phyloP scores from a whole-genome alignment of 495 filamentous ascomycete species.

The Saxophila tyrrhenica region DNA sequence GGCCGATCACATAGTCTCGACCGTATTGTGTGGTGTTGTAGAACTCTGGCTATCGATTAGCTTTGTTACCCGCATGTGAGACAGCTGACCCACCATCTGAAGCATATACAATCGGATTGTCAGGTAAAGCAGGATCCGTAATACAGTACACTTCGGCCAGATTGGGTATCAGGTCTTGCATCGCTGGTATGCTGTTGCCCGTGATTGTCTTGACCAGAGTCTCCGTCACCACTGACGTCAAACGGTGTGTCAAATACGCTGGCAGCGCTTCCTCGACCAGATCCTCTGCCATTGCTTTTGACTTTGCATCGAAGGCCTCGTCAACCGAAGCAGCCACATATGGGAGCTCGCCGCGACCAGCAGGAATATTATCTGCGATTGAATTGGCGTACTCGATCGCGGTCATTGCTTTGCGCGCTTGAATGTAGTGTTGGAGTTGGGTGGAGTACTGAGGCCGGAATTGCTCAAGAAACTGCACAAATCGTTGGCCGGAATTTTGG shows the following conservation, averaged over 20 bases:
- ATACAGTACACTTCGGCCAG: conserved; percentile 32
- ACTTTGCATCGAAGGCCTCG: conserved; percentile 21
- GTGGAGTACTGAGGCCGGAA: conserved; percentile 23
- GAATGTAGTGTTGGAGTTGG: conserved; percentile 24
- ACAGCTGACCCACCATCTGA: conserved; percentile 23
- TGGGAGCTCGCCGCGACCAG: conserved; percentile 4
- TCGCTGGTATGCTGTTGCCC: conserved; percentile 26
- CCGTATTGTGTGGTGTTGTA: conserved; percentile 53
- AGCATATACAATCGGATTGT: conserved; percentile 30
- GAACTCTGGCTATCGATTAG: conserved; percentile 31
- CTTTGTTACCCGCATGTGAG: neutral
- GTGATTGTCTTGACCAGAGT: conserved; percentile 31
- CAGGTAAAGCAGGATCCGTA: conserved; percentile 26
- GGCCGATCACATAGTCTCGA: conserved; percentile 44
- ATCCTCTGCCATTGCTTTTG: conserved; percentile 22
- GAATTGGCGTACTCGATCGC: conserved; percentile 31
- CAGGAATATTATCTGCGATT: conserved; percentile 16
- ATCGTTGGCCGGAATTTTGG: conserved; percentile 12
- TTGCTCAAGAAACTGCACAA: conserved; percentile 24
- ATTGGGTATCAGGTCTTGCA: conserved; percentile 28
- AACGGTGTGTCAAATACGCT: conserved; percentile 27
- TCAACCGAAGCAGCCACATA: conserved; percentile 20
- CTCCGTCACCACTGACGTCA: conserved; percentile 27
- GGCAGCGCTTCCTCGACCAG: conserved; percentile 27
- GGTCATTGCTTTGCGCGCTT: conserved; percentile 27